phyloP scores from a whole-genome alignment of 352 stramenopile genomes.

The Pythium pyrilobum region DNA sequence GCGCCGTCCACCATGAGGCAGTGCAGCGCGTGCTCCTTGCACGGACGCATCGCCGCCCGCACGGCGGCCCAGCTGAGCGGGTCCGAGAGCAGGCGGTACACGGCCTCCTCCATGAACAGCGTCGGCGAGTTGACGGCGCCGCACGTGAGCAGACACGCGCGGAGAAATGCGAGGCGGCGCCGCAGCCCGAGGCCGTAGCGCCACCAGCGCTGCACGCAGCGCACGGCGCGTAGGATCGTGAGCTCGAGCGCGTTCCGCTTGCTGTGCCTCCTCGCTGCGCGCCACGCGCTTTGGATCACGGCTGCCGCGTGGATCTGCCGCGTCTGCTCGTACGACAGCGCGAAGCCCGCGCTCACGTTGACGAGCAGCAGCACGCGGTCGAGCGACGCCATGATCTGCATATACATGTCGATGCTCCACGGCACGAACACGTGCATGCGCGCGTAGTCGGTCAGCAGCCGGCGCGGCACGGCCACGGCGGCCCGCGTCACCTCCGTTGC shows the following conservation, averaged over 20 bases:
- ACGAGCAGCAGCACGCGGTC: constrained; percentile 18
- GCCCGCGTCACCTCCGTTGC: too few relatives aligned
- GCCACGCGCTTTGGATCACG: constrained; percentile 56
- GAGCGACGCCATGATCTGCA: constrained; percentile 51
- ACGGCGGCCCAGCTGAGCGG: constrained; percentile 28
- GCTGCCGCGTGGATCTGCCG: constrained; percentile 38
- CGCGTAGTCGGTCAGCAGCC: constrained; percentile 23
- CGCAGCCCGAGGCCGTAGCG: constrained; percentile 37
- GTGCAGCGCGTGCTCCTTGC: constrained; percentile 46
- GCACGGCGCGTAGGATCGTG: constrained; percentile 37
- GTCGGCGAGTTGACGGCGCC: constrained; percentile 54
- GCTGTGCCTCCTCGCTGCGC: constrained; percentile 28
- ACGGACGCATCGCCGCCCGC: constrained; percentile 21
- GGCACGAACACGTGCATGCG: constrained; percentile 64
- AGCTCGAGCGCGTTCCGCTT: constrained; percentile 45
- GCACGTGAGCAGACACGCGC: constrained; percentile 39
- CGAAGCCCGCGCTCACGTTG: constrained; percentile 30
- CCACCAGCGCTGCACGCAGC: constrained; percentile 77
- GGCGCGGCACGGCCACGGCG: neutral
- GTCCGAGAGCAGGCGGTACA: constrained; percentile 39
- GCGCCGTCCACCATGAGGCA: constrained; percentile 32
- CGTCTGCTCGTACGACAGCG: constrained; percentile 48
- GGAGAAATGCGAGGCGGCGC: constrained; percentile 44
- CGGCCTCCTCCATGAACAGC: constrained; percentile 61
- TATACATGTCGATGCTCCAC: constrained; percentile 76